A percentile compares a stretch with the other conserved stretches of the same genome.
Conservation (phyloP, 2,329 filamentous ascomycete species). For the Pestalotiopsis fici region DNA sequence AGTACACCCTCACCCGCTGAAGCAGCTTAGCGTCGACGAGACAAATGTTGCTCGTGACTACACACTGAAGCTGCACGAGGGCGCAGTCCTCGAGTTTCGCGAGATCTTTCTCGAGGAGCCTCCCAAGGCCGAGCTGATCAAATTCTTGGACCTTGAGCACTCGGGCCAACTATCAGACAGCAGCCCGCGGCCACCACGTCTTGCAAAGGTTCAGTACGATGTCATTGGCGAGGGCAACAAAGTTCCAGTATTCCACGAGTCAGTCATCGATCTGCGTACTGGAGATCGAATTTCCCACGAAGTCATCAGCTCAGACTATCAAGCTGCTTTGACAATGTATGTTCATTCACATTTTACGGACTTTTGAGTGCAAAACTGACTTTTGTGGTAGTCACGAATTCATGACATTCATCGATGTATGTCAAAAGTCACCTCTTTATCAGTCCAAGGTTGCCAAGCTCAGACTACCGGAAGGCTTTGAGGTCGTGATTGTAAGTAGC, state of each 20-base stretch:
- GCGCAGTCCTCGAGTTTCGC: not conserved
- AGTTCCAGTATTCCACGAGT: constrained; percentile 1
- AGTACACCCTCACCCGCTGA: not conserved
- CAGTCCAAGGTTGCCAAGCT: constrained; percentile 49
- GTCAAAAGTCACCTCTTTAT: constrained; percentile 38
- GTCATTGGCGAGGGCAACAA: constrained; percentile 4
- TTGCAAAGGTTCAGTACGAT: constrained; percentile 5
- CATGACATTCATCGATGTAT: constrained; percentile 37
- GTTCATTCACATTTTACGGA: not conserved
- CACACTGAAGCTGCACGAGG: not conserved
- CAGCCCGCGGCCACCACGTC: not conserved
- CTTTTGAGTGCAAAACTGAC: not conserved
- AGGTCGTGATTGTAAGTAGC: constrained; percentile 34
- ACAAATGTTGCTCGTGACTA: not conserved
- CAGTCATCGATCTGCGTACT: not conserved
- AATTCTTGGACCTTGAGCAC: constrained; percentile 1
- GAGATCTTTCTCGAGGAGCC: constrained; percentile 4
- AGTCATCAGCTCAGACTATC: constrained; percentile 35
- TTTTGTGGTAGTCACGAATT: constrained; percentile 31
- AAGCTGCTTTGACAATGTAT: constrained; percentile 19
- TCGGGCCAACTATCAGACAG: not conserved
- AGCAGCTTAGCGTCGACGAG: constrained; percentile 6
- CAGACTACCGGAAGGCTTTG: constrained; percentile 43
- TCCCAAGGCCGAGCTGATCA: not conserved
- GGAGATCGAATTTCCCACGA: constrained; percentile 13